Evolutionary conservation across 176 grass and related monocot genomes (phyloP).

Genomic region (Pharus latifolius): DNA sequence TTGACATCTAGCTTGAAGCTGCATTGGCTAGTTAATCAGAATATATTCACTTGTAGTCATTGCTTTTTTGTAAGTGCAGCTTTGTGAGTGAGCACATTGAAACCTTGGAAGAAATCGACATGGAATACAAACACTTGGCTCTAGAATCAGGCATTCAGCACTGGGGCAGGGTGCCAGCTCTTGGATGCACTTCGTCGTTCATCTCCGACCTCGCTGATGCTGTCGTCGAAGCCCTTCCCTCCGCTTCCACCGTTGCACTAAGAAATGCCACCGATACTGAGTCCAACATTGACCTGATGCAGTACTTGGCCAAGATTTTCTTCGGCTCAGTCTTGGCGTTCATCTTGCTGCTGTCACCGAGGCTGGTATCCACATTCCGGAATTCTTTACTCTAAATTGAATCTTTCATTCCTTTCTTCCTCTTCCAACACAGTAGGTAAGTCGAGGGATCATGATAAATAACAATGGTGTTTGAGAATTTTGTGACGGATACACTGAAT

Average conservation of each 20-base stretch:
- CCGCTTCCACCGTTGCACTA: constrained; percentile 30
- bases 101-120: constrained; percentile 94
- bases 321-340: constrained; percentile 72
- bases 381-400: constrained; percentile 36
- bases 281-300: constrained; percentile 37
- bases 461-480: background rate
- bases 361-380: constrained; percentile 48
- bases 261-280: constrained; percentile 1
- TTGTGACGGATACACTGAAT: background rate
- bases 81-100: constrained; percentile 99
- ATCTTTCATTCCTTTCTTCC: background rate
- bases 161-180: constrained; percentile 91
- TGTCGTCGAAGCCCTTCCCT: constrained; percentile 65
- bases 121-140: constrained; percentile 97
- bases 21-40: background rate
- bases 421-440: background rate
- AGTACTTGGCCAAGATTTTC: constrained; percentile 56
- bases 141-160: constrained; percentile 84
- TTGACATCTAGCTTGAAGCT: background rate
- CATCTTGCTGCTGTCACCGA: constrained; percentile 64
- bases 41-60: background rate
- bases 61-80: constrained; percentile 21
- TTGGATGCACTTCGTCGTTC: constrained; percentile 64
- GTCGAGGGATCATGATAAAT: too few species aligned
- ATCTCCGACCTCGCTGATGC: constrained; percentile 80